Conservation (phyloP, 495 filamentous ascomycete genomes). For the Pyrenopolyporus hunteri region DNA sequence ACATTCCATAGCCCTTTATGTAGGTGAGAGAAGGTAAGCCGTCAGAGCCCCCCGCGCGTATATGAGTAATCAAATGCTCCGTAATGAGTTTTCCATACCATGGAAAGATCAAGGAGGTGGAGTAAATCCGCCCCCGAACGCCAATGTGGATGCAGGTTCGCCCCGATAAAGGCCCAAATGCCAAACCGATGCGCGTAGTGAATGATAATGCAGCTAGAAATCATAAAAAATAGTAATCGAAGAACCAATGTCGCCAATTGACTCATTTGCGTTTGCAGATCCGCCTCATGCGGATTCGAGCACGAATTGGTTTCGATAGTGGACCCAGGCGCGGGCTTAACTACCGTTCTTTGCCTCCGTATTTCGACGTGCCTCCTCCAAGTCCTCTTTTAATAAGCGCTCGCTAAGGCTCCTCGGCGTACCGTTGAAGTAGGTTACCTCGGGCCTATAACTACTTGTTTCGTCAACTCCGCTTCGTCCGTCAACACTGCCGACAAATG, state of each 20-base stretch:
- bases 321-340: background rate
- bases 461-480: slow-evolving; percentile 49
- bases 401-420: slow-evolving; percentile 52
- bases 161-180: slow-evolving; percentile 2
- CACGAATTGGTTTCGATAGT: background rate
- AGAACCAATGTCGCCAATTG: background rate
- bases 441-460: slow-evolving; percentile 49
- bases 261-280: background rate
- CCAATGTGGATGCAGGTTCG: slow-evolving; percentile 22
- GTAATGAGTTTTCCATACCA: background rate
- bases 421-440: slow-evolving; percentile 39
- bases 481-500: slow-evolving; percentile 54
- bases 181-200: slow-evolving; percentile 4
- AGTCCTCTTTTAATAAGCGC: slow-evolving; percentile 52
- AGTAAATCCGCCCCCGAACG: slow-evolving; percentile 21
- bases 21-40: slow-evolving; percentile 3
- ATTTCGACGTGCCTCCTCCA: slow-evolving; percentile 28
- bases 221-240: slow-evolving; percentile 14
- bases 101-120: slow-evolving; percentile 7
- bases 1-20: background rate
- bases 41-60: background rate
- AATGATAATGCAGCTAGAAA: slow-evolving; percentile 16
- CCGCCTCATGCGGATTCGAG: background rate
- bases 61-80: background rate
- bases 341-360: slow-evolving; percentile 18